Conservation (phyloP, 2,329 filamentous ascomycete species). For the Aspergillus terreus region DNA sequence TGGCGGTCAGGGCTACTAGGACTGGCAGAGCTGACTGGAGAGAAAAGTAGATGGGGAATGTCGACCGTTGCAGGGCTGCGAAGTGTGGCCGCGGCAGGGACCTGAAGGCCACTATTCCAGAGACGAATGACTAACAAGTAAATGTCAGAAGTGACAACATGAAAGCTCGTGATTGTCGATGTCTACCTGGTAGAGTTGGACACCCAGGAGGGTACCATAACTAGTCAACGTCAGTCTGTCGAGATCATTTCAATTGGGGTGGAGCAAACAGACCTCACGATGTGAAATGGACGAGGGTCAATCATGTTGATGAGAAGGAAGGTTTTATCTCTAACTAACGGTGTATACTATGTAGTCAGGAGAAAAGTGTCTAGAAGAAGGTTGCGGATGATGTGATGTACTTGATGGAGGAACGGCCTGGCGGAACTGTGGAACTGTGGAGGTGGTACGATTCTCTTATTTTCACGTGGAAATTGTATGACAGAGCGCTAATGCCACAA, state of each 20-base stretch:
- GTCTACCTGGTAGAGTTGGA: constrained; percentile 76
- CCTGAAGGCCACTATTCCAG: constrained; percentile 70
- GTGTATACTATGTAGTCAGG: not conserved
- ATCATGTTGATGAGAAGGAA: constrained; percentile 17
- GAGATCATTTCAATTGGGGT: not conserved
- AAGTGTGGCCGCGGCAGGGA: constrained; percentile 77
- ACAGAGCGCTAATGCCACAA: not conserved
- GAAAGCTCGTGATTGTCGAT: not conserved
- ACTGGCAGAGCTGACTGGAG: constrained; percentile 74
- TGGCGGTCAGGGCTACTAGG: constrained; percentile 74
- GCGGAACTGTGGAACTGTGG: constrained; percentile 1
- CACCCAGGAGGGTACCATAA: constrained; percentile 83
- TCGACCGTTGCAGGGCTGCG: constrained; percentile 69
- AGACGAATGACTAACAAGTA: constrained; percentile 65
- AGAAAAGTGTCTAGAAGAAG: not conserved
- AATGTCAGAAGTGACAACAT: not conserved
- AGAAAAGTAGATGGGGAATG: constrained; percentile 80
- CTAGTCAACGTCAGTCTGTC: constrained; percentile 42
- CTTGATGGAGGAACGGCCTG: not conserved
- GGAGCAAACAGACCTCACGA: constrained; percentile 24
- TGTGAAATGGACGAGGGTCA: constrained; percentile 33
- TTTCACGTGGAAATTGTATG: not conserved
- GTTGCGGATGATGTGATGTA: not conserved
- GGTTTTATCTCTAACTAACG: too few species aligned
- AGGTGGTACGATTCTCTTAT: not conserved